Evolutionary conservation across 2,329 filamentous ascomycete genomes (phyloP), one percentile per base, ranked within the genome.

Genomic region (Zymoseptoria crescenta): DNA sequence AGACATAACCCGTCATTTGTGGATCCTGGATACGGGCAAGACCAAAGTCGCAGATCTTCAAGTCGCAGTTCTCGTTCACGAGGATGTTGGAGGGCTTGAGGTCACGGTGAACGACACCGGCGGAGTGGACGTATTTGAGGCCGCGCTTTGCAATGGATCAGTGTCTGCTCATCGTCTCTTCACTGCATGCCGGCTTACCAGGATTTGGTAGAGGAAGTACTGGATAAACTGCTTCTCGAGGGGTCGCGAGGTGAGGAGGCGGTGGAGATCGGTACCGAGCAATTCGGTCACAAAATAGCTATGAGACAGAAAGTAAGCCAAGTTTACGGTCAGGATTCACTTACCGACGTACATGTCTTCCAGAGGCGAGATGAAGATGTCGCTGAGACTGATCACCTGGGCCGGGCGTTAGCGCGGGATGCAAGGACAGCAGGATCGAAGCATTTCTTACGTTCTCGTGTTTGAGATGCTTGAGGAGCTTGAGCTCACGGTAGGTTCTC

Each of bases 211-310:
- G 62, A 99, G 84, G 75, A 99, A 99, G 79, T 99, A 99, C 79
- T 99, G 94, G 71, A 99, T 97, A 76, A 99, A 99, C 76, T 99
- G 94, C 80, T 96, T 97, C 82, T 99, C 94, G 56, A 99, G 85
- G 24, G 94, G 94, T 73, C 94, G 83, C 53, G 94, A 97, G 55
- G 93, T 97, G 68, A 99, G 84, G 63, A 99, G 84, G 66, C 94
- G 87, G 79, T 99, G 94, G 65, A 99, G 82, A 76, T 99, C 94
- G 71, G 94, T 99, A 59, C 94, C 94, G 64, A 99, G 84, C 60
- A 99, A 86, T 77, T 99, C 94, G 70, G 94, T 99, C 72, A 99
- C 94, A 73, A 96, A 96, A 80, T 97, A 96, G 76, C 91, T 96
- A 72, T 63, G 58, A 70, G 67, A 61, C 55, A 56, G 57, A 63